Evolutionary conservation across 495 filamentous ascomycete genomes (phyloP), one percentile per base, ranked within the genome.

Genomic region (Apiosordaria backusii): DNA sequence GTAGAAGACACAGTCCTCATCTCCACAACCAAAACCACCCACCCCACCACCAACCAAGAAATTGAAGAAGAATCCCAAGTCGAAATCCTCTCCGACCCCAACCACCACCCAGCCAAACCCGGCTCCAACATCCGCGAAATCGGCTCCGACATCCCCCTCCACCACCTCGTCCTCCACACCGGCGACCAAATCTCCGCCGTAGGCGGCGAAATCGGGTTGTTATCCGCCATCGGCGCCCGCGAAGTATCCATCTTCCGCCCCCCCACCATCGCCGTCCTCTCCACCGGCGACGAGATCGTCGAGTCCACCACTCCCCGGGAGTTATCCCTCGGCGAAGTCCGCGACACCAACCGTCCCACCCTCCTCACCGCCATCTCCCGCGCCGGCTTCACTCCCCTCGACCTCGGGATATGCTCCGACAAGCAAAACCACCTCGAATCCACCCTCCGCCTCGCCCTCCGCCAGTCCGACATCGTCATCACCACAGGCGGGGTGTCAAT

Each of bases 401-500:
- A 98, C 71, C 81, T 97, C 0, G 96, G 95, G 3, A 96, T 99
- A 66, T 92, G 88, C 16, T 86, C 82, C 50, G 95, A 99, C 76
- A 91, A 84, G 78, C 70, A 87, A 0, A 88, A 86, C n/a, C 84
- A 88, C 18, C 84, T 99, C 9, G 93, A 96, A 71, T 79, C 89
- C 64, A 86, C 83, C 24, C 83, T 99, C 15, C 86, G 92, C 5
- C 82, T 84, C 67, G 91, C 90, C 21, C 75, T 98, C 57, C 85
- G 88, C 23, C 80, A 81, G 50, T 87, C 89, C 24, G 93, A 97
- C 70, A 83, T 98, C 25, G 84, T 98, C 60, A 87, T 99, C 69
- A 98, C 96, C 15, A 93, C 91, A 0, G 95, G 95, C 35, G 96
- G 95, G 21, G 95, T 97, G 22, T 97, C 92, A 16, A 99, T 99